Conservation (phyloP, 2,329 filamentous ascomycete genomes). For the Aspergillus sp. region DNA sequence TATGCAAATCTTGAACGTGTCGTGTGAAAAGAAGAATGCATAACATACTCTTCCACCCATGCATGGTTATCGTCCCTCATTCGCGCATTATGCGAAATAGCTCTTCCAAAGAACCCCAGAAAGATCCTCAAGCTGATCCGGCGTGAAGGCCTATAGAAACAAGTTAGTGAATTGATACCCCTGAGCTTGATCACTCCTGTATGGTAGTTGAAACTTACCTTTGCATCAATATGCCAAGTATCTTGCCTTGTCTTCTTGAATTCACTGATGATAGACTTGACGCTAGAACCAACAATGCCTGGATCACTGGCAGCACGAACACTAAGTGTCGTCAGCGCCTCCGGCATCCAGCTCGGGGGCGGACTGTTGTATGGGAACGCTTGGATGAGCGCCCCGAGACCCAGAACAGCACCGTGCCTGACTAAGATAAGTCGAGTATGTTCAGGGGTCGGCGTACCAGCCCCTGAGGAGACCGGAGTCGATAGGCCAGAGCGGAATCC, state of each 20-base stretch:
- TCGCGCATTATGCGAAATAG: conserved; percentile 75
- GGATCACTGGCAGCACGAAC: conserved; percentile 83
- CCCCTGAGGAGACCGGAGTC: conserved; percentile 46
- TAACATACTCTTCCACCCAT: not conserved
- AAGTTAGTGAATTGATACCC: conserved; percentile 3
- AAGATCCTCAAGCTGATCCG: conserved; percentile 90
- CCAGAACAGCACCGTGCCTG: conserved; percentile 87
- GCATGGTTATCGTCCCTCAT: not conserved
- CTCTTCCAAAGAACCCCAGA: conserved; percentile 99
- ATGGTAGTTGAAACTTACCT: conserved; percentile 63
- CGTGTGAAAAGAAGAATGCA: not conserved
- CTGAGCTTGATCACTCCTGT: not conserved
- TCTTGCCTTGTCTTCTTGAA: conserved; percentile 99
- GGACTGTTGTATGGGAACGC: conserved; percentile 96
- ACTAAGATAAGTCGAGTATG: conserved; percentile 74
- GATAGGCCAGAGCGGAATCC: conserved; percentile 39
- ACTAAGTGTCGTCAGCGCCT: conserved; percentile 82
- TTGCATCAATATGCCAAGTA: conserved; percentile 97
- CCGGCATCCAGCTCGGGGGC: conserved; percentile 90
- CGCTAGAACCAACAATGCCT: conserved; percentile 91
- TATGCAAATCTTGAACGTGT: not conserved
- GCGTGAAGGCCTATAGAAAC: conserved; percentile 69
- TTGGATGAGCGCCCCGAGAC: conserved; percentile 85
- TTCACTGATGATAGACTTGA: conserved; percentile 89
- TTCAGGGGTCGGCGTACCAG: conserved; percentile 54